Evolutionary conservation across 306 rosid genomes (phyloP), one percentile per base, ranked within the genome.

Genomic region (Gastrolobium villosum): DNA sequence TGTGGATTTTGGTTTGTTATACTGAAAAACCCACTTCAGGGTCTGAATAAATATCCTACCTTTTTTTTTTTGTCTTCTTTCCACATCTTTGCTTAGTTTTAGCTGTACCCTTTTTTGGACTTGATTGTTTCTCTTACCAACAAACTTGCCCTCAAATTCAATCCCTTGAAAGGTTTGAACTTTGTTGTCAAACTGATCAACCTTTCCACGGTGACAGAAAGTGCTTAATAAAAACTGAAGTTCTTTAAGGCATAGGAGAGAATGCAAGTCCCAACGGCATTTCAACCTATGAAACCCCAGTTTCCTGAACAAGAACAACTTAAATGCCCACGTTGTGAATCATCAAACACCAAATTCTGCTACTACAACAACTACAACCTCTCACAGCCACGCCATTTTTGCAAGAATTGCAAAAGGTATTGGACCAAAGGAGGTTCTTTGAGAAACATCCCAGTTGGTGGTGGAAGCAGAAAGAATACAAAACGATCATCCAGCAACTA

Each of bases 301-400:
- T 94, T 90, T 79, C 97, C 97, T 4, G 98, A 94, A 67, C 98
- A 87, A 77, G 98, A 94, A 43, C 94, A 87, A 49, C 90, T 91
- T 5, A 91, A 91, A 63, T 94, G 98, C 44, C 98, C 98, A 4
- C 90, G 98, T 7, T 94, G 98, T 60, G 98, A 92, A 1, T 94
- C 98, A 39, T 4, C 83, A 11, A 91, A 94, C 94, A 94, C 98
- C 69, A 94, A 94, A 72, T 91, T 94, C 83, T 94, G 98, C 84
- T 94, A 94, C 92, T 94, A 88, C 94, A 94, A 94, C 87, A 94
- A 94, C 87, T 94, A 94, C 84, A 94, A 94, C 56, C 98, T 94
- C 75, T 91, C 97, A 1, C 98, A 94, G 96, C 98, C 98, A 0
- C 98, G 98, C 61, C 94, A 94, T 79, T 94, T 91, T n/a, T 94